Percentiles rank a stretch among this genome's conserved stretches.
Evolutionary conservation across 2,329 filamentous ascomycete species (phyloP).

Genomic region (Fusarium duplospermum): DNA sequence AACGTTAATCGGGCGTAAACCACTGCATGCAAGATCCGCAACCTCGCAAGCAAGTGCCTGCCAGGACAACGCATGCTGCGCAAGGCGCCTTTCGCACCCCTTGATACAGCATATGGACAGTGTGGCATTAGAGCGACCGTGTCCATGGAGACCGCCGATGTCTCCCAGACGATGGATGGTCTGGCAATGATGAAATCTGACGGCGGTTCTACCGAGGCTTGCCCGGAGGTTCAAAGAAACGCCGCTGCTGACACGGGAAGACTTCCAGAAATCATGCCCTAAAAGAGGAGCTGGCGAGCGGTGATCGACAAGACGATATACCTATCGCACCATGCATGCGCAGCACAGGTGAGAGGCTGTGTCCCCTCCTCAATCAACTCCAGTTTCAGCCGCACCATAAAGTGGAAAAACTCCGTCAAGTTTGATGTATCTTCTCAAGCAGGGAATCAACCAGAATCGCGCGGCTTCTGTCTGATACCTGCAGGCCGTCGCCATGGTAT

Average conservation of each 20-base stretch:
- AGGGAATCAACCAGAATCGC: neutral
- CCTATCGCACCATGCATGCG: constrained; percentile 21
- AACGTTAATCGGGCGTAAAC: constrained; percentile 17
- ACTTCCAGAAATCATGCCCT: constrained; percentile 28
- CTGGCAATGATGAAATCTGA: constrained; percentile 16
- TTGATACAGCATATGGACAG: neutral
- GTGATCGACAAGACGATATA: constrained; percentile 19
- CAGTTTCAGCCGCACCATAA: constrained; percentile 42
- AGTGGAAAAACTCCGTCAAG: constrained; percentile 40
- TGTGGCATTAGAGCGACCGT: constrained; percentile 6
- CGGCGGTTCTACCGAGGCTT: neutral
- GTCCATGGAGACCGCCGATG: constrained; percentile 2
- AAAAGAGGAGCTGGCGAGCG: constrained; percentile 1
- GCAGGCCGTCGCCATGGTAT: constrained; percentile 11
- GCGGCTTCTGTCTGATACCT: constrained; percentile 18
- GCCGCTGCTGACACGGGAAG: constrained; percentile 6
- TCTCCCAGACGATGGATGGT: constrained; percentile 7
- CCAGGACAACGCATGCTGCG: constrained; percentile 2
- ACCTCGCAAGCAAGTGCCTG: neutral
- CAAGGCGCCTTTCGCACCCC: constrained; percentile 25
- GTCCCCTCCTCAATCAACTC: constrained; percentile 25
- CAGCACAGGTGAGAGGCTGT: constrained; percentile 28
- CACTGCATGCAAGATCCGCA: constrained; percentile 11
- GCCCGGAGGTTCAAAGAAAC: neutral
- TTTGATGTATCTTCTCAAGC: neutral